Evolutionary conservation across 495 filamentous ascomycete genomes (phyloP).

Genomic region (Lichina pygmaea): DNA sequence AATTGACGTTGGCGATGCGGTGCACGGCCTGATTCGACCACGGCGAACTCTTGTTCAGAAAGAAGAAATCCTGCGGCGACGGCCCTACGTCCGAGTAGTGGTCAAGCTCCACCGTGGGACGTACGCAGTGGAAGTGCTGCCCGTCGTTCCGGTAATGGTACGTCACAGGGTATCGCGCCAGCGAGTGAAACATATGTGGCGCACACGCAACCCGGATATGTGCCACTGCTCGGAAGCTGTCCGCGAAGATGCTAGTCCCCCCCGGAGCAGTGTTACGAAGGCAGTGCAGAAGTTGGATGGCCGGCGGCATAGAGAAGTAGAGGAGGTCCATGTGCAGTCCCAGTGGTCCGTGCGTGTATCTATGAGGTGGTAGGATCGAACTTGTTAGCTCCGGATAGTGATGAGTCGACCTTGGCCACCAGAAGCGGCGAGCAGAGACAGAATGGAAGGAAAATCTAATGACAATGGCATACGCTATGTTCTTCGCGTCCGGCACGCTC

Average conservation of each 20-base stretch:
- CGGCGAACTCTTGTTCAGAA: too few relatives aligned
- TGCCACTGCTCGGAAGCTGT: constrained; percentile 32
- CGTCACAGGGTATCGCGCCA: constrained; percentile 19
- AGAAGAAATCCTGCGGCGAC: too few relatives aligned
- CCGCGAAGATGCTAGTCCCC: constrained; percentile 60
- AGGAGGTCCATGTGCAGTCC: constrained; percentile 82
- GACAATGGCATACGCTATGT: constrained; percentile 28
- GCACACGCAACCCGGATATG: neutral
- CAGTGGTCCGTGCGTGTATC: constrained; percentile 49
- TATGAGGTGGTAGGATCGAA: neutral
- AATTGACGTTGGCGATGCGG: constrained; percentile 24
- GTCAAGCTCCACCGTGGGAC: constrained; percentile 23
- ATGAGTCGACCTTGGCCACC: neutral
- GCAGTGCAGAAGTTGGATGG: constrained; percentile 69
- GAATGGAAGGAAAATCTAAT: neutral
- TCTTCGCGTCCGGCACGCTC: constrained; percentile 48
- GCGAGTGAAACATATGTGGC: neutral
- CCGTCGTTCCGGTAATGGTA: constrained; percentile 50
- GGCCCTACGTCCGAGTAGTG: neutral
- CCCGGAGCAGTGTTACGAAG: constrained; percentile 45
- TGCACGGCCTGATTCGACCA: neutral
- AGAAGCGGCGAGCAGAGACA: neutral
- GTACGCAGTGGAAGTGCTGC: constrained; percentile 26
- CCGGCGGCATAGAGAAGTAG: constrained; percentile 57
- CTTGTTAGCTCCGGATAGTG: neutral